A percentile compares a stretch with the other conserved stretches of the same genome.
Evolutionary conservation across 2,329 filamentous ascomycete species (phyloP).

Genomic region (Parastagonospora nodorum): DNA sequence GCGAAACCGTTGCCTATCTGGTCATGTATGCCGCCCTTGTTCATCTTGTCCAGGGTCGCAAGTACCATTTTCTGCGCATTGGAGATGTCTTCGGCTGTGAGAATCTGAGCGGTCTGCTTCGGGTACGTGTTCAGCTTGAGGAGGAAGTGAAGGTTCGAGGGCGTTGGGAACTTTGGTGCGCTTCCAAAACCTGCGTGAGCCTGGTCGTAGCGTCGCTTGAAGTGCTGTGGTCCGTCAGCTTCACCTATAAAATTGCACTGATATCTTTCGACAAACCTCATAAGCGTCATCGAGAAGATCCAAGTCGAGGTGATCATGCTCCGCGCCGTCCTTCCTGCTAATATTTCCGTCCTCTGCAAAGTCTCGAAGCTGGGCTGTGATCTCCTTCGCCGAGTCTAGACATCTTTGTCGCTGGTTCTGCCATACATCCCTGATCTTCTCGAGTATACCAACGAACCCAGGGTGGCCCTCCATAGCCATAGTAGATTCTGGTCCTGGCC

Average conservation of each 20-base stretch:
- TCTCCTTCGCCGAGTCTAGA: constrained; percentile 80
- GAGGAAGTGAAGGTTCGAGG: constrained; percentile 82
- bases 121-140: constrained; percentile 76
- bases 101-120: constrained; percentile 76
- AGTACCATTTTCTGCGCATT: constrained; percentile 79
- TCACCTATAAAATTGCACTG: constrained; percentile 41
- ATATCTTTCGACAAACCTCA: constrained; percentile 47
- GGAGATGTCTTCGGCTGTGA: constrained; percentile 78
- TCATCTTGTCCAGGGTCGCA: constrained; percentile 79
- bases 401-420: constrained; percentile 81
- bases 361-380: constrained; percentile 77
- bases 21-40: constrained; percentile 72
- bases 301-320: constrained; percentile 76
- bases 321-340: constrained; percentile 48
- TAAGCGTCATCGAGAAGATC: constrained; percentile 92
- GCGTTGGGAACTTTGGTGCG: constrained; percentile 88
- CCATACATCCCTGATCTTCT: constrained; percentile 79
- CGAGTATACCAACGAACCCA: constrained; percentile 81
- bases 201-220: constrained; percentile 29
- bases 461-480: constrained; percentile 59
- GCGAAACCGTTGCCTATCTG: constrained; percentile 79
- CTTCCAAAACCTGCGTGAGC: constrained; percentile 64
- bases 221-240: constrained; percentile 18
- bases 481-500: constrained; percentile 76
- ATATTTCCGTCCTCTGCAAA: constrained; percentile 89